Conservation (phyloP, 2,329 filamentous ascomycete genomes). For the Scleromitrula shiraiana region DNA sequence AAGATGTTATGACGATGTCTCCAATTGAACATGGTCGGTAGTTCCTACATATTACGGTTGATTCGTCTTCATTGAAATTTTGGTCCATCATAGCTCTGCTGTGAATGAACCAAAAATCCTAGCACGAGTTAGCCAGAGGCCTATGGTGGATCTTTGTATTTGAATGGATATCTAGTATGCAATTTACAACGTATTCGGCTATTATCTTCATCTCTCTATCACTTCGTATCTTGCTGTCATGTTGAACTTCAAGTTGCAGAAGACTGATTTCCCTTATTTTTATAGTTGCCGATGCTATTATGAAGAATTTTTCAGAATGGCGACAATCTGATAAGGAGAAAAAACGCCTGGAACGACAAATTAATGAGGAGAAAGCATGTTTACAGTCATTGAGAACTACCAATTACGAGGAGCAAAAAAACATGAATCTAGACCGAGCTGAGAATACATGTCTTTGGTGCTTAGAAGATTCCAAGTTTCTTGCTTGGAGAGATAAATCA, state of each 20-base stretch:
- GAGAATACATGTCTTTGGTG: conserved; percentile 2
- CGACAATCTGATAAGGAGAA: background rate
- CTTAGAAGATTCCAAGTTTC: background rate
- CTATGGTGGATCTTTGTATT: too few species aligned
- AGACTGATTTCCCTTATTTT: background rate
- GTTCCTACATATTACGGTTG: background rate
- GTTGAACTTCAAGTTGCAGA: background rate
- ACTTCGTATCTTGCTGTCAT: background rate
- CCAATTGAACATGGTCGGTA: conserved; percentile 1
- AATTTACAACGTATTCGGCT: too few species aligned
- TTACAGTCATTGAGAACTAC: background rate
- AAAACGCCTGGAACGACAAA: too few species aligned
- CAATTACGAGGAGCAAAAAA: conserved; percentile 1
- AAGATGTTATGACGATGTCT: background rate
- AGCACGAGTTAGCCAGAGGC: too few species aligned
- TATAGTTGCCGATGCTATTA: background rate
- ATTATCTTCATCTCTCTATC: too few species aligned
- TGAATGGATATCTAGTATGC: too few species aligned
- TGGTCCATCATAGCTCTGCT: too few species aligned
- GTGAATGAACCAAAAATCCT: too few species aligned
- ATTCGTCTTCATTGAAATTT: background rate
- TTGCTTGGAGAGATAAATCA: conserved; percentile 1
- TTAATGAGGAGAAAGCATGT: background rate
- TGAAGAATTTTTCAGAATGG: background rate
- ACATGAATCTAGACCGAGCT: background rate